These are phyloP conservation scores for Golubevia sp. DNA, from an alignment of 1,284 basidiomycete genomes.

Conservation along the genomic window DNA sequence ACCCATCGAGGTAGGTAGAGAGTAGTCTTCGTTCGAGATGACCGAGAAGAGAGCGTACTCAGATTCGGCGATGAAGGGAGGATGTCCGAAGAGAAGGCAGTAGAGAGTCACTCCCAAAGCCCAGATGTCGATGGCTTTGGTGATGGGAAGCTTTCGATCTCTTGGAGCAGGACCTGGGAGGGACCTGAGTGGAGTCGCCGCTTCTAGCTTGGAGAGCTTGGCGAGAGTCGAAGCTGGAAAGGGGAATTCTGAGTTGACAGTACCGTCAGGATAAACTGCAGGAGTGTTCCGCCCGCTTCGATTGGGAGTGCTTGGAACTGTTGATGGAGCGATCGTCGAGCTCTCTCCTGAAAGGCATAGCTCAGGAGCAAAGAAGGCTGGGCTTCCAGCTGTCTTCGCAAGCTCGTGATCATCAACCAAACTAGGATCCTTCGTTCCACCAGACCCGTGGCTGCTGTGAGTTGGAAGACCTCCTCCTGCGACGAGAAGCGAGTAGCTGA, in stretches of 20 bases:
- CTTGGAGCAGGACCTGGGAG: background rate
- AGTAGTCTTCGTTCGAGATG: slow-evolving; percentile 80
- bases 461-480: slow-evolving; percentile 57
- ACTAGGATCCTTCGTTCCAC: slow-evolving; percentile 64
- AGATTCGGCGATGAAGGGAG: slow-evolving; percentile 71
- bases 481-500: slow-evolving; percentile 79
- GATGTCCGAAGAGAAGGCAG: slow-evolving; percentile 85
- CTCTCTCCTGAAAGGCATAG: slow-evolving; percentile 66
- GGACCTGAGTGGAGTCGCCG: background rate
- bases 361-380: slow-evolving; percentile 97
- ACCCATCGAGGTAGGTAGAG: slow-evolving; percentile 75
- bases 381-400: slow-evolving; percentile 91
- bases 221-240: background rate
- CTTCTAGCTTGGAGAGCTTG: background rate
- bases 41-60: slow-evolving; percentile 83
- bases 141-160: slow-evolving; percentile 67
- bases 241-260: background rate
- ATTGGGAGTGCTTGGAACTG: too few relatives aligned
- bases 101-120: slow-evolving; percentile 96
- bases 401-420: slow-evolving; percentile 83
- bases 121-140: slow-evolving; percentile 98
- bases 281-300: too few relatives aligned
- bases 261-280: too few relatives aligned
- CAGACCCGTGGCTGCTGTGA: slow-evolving; percentile 50
- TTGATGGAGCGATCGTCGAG: background rate